Conservation (phyloP, 805 yeast genomes). For the Candida fluviatilis region DNA sequence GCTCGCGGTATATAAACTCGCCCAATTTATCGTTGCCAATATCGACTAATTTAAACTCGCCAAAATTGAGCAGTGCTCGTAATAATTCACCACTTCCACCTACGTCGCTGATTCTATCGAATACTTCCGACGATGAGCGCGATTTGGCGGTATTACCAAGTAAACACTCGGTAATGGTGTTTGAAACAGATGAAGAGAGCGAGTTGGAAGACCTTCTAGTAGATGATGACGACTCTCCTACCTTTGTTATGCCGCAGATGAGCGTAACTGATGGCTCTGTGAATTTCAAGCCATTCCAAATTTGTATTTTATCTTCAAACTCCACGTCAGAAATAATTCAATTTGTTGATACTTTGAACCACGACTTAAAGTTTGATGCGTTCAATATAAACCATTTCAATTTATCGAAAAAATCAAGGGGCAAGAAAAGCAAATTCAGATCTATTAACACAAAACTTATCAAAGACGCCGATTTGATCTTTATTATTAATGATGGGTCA, state of each 20-base stretch:
- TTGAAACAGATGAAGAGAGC: conserved; percentile 41
- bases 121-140: conserved; percentile 25
- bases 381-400: conserved; percentile 15
- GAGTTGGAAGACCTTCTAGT: conserved; percentile 1
- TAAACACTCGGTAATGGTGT: conserved; percentile 28
- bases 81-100: conserved; percentile 7
- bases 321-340: conserved; percentile 17
- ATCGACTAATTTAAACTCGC: conserved; percentile 1
- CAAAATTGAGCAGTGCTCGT: conserved; percentile 3
- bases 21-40: conserved; percentile 6
- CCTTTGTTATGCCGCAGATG: conserved; percentile 39
- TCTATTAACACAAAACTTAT: conserved; percentile 11
- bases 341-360: conserved; percentile 15
- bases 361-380: conserved; percentile 9
- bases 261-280: conserved; percentile 16
- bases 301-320: conserved; percentile 21
- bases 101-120: conserved; percentile 20
- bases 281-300: conserved; percentile 10
- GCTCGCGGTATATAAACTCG: background rate
- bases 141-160: conserved; percentile 18
- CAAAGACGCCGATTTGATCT: conserved; percentile 23
- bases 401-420: conserved; percentile 3
- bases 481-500: conserved; percentile 39
- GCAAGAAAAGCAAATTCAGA: background rate
- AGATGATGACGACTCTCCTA: conserved; percentile 9